phyloP scores from a whole-genome alignment of 2,329 filamentous ascomycete species.

The Ceratocystiopsis minuta region DNA sequence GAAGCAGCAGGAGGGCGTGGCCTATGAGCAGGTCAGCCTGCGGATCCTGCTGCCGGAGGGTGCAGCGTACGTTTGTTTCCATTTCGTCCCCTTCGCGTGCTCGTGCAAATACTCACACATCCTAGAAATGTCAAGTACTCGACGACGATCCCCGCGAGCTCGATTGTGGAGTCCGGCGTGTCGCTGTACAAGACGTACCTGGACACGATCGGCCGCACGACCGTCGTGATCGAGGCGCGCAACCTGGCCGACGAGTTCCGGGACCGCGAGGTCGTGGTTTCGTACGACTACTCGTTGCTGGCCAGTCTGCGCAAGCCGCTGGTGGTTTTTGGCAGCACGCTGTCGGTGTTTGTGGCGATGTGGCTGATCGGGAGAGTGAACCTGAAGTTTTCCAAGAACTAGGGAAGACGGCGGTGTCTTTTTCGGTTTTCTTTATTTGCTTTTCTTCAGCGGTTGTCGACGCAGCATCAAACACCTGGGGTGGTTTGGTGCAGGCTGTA shows the following conservation, averaged over 20 bases:
- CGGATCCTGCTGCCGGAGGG: slow-evolving; percentile 83
- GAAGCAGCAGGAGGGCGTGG: slow-evolving; percentile 66
- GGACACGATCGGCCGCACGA: slow-evolving; percentile 78
- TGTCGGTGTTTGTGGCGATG: slow-evolving; percentile 55
- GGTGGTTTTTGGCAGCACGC: slow-evolving; percentile 54
- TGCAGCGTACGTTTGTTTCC: slow-evolving; percentile 39
- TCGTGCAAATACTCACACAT: slow-evolving; percentile 15
- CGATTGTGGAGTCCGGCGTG: slow-evolving; percentile 38
- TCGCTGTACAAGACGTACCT: slow-evolving; percentile 75
- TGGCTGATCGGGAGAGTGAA: slow-evolving; percentile 67
- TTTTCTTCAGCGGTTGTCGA: neutral
- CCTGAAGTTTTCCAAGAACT: slow-evolving; percentile 45
- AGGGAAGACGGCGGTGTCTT: neutral
- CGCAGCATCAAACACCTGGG: too few species aligned
- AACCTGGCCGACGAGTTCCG: slow-evolving; percentile 86
- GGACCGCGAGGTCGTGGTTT: slow-evolving; percentile 66
- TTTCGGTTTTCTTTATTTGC: neutral
- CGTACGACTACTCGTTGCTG: slow-evolving; percentile 65
- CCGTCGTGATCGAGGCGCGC: slow-evolving; percentile 58
- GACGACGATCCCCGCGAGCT: slow-evolving; percentile 48
- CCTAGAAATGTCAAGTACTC: slow-evolving; percentile 62
- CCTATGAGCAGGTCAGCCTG: slow-evolving; percentile 66
- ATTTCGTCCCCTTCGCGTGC: neutral
- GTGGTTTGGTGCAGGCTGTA: too few species aligned
- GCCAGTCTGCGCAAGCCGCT: slow-evolving; percentile 73